phyloP scores from a whole-genome alignment of 148 eudicot genomes.

The Camellia sinensis region DNA sequence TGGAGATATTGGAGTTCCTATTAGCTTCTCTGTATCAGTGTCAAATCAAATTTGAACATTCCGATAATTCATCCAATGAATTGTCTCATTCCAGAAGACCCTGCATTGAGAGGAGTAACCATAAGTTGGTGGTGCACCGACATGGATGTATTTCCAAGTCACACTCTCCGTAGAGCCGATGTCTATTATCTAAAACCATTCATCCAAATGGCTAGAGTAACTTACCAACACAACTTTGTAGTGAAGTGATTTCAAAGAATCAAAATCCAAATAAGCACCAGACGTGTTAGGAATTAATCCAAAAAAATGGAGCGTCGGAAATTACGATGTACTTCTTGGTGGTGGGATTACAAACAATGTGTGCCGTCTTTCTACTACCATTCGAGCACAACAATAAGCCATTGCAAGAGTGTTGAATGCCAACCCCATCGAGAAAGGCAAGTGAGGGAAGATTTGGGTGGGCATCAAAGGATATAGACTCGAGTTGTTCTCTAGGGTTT shows the following conservation, averaged over 20 bases:
- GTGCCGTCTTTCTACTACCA: not conserved
- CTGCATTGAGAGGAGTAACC: too few species aligned
- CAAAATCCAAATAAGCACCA: not conserved
- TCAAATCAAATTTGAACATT: not conserved
- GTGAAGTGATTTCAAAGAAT: not conserved
- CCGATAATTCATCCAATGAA: not conserved
- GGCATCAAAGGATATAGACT: not conserved
- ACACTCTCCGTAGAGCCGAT: not conserved
- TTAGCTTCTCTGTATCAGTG: not conserved
- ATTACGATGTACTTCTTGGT: not conserved
- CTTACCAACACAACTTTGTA: not conserved
- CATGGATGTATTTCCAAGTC: not conserved
- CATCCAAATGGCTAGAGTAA: not conserved
- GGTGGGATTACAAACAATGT: not conserved
- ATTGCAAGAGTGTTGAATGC: not conserved
- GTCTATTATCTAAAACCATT: not conserved
- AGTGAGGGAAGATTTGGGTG: not conserved
- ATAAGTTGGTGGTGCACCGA: too few species aligned
- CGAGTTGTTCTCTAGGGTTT: not conserved
- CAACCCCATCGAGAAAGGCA: not conserved
- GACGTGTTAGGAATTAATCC: too few species aligned
- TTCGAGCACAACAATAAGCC: not conserved
- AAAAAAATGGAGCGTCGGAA: not conserved
- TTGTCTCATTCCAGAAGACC: not conserved
- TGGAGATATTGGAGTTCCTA: not conserved